Evolutionary conservation across 805 yeast genomes (phyloP), one percentile per base, ranked within the genome.

Genomic region (Alloascoidea hylecoeti): DNA sequence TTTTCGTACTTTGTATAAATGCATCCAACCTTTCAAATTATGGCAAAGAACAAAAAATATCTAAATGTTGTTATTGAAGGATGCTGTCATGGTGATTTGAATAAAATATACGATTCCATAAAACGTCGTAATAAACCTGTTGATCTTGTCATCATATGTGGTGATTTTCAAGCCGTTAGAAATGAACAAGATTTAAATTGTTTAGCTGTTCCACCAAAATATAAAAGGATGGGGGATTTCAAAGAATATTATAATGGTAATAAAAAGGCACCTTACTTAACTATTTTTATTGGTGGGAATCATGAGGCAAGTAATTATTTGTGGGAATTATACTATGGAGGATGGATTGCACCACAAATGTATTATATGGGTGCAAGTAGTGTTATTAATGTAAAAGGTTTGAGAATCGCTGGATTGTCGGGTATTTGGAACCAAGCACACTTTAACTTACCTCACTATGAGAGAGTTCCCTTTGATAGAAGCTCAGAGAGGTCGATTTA

Each of bases 241-340:
- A 73, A 70, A 34, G 59, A 68, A 16, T 89, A 86, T 53, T 83
- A 82, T 49, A 51, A 50, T 1, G 84, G 89, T 1, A 45, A 48
- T 15, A 61, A 57, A 35, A 54, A 38, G 18, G 95, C 95, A 0
- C 95, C 96, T 0, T 64, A 79, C 1, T 56, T 75, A 19, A 89
- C 97, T 0, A 46, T 92, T 0, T 80, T 89, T 46, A 73, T 92
- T 33, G 97, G 98, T 2, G 98, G 98, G 0, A 92, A 92, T 56
- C 98, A 92, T 51, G 98, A 92, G 52, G 76, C 92, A 3, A 82
- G 94, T 41, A 73, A 77, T 42, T 83, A 81, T 52, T 51, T 92
- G 44, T 61, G 70, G 42, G 85, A 81, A 46, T 57, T 88, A 41
- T 72, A 71, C 42, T 70, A 67, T 52, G 98, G 98, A 9, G 98